These are phyloP conservation scores for Rhipidocladum racemiflorum DNA, from an alignment of 176 grass and related monocot species.

Conservation along the genomic window DNA sequence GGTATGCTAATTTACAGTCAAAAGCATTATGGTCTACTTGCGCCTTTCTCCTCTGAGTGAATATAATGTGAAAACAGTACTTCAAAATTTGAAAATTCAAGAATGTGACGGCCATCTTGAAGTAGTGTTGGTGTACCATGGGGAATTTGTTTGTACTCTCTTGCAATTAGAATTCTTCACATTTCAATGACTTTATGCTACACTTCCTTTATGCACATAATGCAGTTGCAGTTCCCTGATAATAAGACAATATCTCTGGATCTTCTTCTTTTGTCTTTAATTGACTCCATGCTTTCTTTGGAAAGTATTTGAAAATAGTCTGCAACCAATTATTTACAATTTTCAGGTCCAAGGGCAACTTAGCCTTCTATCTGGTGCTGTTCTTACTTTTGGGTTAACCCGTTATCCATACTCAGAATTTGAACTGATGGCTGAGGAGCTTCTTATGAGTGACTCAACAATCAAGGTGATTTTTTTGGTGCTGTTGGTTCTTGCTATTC, in stretches of 20 bases:
- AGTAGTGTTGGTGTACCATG: not conserved
- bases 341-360: conserved; percentile 96
- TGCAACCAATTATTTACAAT: conserved; percentile 32
- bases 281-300: not conserved
- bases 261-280: conserved; percentile 18
- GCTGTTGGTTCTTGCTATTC: conserved; percentile 28
- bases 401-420: conserved; percentile 95
- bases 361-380: conserved; percentile 73
- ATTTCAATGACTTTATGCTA: not conserved
- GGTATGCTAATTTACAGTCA: not conserved
- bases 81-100: conserved; percentile 15
- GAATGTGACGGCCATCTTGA: conserved; percentile 6
- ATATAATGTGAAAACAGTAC: conserved; percentile 10
- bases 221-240: conserved; percentile 9
- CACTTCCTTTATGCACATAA: not conserved
- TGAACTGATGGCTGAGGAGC: conserved; percentile 98
- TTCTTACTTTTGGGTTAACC: conserved; percentile 88
- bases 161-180: conserved; percentile 10
- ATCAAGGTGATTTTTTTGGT: conserved; percentile 63
- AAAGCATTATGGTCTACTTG: not conserved
- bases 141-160: not conserved
- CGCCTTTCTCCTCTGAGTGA: not conserved
- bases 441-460: conserved; percentile 98
- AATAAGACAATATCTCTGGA: conserved; percentile 2
- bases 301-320: conserved; percentile 21